These are phyloP conservation scores for Geotrichum klebahnii DNA, from an alignment of 1,139 yeast species.

Conservation along the genomic window DNA sequence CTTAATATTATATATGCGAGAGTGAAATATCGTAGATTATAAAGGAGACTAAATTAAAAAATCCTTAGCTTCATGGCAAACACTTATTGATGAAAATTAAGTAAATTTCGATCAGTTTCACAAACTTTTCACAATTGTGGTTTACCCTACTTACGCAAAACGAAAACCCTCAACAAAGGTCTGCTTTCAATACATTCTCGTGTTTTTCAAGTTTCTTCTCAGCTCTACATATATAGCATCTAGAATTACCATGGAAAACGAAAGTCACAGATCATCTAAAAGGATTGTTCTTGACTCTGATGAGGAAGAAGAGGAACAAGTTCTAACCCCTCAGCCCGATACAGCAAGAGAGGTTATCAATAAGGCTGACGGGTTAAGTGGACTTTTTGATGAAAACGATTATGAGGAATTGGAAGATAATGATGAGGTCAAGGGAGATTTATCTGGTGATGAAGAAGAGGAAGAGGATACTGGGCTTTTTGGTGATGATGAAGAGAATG, in stretches of 20 bases:
- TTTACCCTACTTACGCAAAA: no score
- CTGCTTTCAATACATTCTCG: not conserved
- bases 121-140: no score
- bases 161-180: no score
- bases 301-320: conserved; percentile 21
- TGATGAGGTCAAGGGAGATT: conserved; percentile 18
- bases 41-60: no score
- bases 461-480: conserved; percentile 20
- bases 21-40: no score
- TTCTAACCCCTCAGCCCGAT: conserved; percentile 7
- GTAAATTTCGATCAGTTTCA: no score
- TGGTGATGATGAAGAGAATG: conserved; percentile 23
- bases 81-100: no score
- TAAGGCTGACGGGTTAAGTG: conserved; percentile 16
- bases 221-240: not conserved
- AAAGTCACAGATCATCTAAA: conserved; percentile 8
- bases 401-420: conserved; percentile 24
- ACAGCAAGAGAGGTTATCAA: conserved; percentile 11
- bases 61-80: no score
- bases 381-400: conserved; percentile 26
- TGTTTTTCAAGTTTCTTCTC: no score
- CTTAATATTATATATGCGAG: no score
- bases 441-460: conserved; percentile 19
- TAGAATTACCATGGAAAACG: conserved; percentile 7
- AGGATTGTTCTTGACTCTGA: conserved; percentile 20